phyloP scores from a whole-genome alignment of 129 eudicot genomes.

The Flaveria sonorensis region DNA sequence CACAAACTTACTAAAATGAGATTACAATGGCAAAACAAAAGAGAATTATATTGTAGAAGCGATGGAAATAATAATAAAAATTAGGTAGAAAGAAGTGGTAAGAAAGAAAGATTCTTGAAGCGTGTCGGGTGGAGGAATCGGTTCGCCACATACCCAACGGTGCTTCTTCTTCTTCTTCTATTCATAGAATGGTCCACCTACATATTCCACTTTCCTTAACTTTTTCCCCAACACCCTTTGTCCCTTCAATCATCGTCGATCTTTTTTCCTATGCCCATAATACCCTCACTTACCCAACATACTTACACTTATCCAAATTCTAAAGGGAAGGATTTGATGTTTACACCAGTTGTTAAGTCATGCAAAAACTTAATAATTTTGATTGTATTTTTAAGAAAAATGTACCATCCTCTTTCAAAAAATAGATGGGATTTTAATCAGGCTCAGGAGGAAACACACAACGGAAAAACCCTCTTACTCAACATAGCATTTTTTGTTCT shows the following conservation, averaged over 20 bases:
- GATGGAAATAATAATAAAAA: neutral
- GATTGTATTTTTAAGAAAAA: too few species aligned
- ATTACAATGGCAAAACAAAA: neutral
- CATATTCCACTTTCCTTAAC: constrained; percentile 40
- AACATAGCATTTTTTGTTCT: too few species aligned
- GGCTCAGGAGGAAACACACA: too few species aligned
- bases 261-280: neutral
- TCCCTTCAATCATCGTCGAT: constrained; percentile 8
- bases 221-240: constrained; percentile 16
- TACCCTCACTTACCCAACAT: constrained; percentile 2
- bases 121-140: constrained; percentile 45
- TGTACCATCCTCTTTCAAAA: too few species aligned
- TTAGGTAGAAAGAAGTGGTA: constrained; percentile 27
- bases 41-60: neutral
- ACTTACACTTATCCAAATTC: neutral
- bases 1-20: neutral
- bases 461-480: too few species aligned
- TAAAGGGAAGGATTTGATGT: too few species aligned
- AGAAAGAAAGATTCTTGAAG: constrained; percentile 27
- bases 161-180: neutral
- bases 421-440: too few species aligned
- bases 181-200: constrained; percentile 18
- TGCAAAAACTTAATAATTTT: too few species aligned
- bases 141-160: constrained; percentile 67
- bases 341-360: too few species aligned